These are phyloP conservation scores for Aureobasidium mangrovei DNA, from an alignment of 2,329 filamentous ascomycete genomes.

Conservation along the genomic window DNA sequence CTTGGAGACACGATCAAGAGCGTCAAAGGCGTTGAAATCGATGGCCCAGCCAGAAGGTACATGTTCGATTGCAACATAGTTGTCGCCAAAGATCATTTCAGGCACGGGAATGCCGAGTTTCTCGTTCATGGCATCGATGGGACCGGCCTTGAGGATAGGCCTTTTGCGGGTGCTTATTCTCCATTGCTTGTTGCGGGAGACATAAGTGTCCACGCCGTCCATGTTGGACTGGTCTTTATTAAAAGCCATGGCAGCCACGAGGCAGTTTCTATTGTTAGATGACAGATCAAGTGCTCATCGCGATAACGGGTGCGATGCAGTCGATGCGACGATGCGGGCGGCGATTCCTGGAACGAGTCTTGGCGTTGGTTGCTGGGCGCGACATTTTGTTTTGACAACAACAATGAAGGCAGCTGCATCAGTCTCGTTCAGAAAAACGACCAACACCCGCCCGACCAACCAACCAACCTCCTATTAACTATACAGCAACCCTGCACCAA, in stretches of 20 bases:
- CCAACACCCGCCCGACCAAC: not conserved
- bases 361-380: constrained; percentile 7
- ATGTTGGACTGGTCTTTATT: constrained; percentile 18
- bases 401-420: not conserved
- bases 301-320: not conserved
- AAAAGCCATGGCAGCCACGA: constrained; percentile 43
- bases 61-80: constrained; percentile 69
- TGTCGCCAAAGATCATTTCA: constrained; percentile 99
- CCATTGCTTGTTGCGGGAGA: constrained; percentile 25
- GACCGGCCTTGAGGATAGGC: constrained; percentile 84
- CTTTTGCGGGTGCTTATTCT: constrained; percentile 73
- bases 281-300: not conserved
- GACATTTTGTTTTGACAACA: constrained; percentile 12
- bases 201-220: constrained; percentile 18
- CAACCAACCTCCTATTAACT: not conserved
- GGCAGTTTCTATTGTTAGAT: not conserved
- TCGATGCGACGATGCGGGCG: not conserved
- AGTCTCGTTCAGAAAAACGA: not conserved
- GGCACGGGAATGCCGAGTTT: constrained; percentile 78
- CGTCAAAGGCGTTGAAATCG: constrained; percentile 75
- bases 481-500: not conserved
- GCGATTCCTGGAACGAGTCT: not conserved
- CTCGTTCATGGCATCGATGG: constrained; percentile 76
- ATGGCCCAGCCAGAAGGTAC: constrained; percentile 66
- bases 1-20: constrained; percentile 87